A percentile compares a stretch with the other conserved stretches of the same genome.
Evolutionary conservation across 2,329 filamentous ascomycete genomes (phyloP).

Genomic region (Diaporthe vexans): DNA sequence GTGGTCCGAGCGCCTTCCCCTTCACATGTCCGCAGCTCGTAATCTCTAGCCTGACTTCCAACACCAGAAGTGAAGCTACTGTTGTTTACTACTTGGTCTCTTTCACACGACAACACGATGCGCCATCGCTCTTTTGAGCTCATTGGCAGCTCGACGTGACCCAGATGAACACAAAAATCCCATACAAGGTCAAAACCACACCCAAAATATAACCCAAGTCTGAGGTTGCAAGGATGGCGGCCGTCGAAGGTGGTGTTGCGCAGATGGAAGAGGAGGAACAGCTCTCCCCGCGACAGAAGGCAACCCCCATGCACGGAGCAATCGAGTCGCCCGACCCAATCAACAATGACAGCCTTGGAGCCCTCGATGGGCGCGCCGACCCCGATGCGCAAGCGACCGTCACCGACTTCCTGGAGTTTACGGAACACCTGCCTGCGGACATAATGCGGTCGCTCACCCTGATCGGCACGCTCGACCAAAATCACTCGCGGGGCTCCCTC

Average conservation of each 20-base stretch:
- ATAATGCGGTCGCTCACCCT: conserved; percentile 75
- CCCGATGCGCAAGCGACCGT: conserved; percentile 79
- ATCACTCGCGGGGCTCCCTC: conserved; percentile 68
- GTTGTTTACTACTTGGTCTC: not conserved
- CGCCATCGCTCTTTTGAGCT: conserved; percentile 12
- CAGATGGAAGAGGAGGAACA: conserved; percentile 48
- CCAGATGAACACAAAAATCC: not conserved
- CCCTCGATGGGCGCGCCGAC: conserved; percentile 68
- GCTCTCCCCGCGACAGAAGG: conserved; percentile 54
- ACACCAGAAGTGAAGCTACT: not conserved
- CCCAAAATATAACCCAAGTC: not conserved
- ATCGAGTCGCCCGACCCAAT: conserved; percentile 49
- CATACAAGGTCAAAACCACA: not conserved
- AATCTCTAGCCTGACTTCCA: not conserved
- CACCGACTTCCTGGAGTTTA: conserved; percentile 78
- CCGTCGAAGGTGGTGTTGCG: conserved; percentile 42
- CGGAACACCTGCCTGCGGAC: conserved; percentile 78
- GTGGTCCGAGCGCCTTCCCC: conserved; percentile 4
- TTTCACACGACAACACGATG: conserved; percentile 29
- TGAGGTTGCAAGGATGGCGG: conserved; percentile 42
- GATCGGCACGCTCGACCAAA: conserved; percentile 74
- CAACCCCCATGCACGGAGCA: conserved; percentile 50
- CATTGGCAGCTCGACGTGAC: conserved; percentile 11
- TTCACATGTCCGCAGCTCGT: conserved; percentile 21
- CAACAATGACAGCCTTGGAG: conserved; percentile 54